Evolutionary conservation across 495 filamentous ascomycete species (phyloP).

Genomic region (Penicillium pulvis): DNA sequence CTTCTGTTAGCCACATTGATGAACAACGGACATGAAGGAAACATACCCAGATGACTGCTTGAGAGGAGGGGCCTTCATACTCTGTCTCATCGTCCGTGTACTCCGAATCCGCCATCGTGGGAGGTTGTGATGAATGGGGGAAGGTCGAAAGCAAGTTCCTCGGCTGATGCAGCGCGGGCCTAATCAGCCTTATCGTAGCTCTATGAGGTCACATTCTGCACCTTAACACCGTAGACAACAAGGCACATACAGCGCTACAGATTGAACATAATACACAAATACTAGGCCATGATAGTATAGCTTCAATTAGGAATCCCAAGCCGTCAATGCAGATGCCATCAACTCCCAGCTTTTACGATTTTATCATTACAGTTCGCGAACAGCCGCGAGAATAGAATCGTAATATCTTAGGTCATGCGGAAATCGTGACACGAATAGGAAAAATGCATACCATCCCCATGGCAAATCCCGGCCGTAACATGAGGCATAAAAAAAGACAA

Average conservation of each 20-base stretch:
- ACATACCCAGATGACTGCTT: slow-evolving; percentile 17
- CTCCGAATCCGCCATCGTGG: slow-evolving; percentile 34
- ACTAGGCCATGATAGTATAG: slow-evolving; percentile 13
- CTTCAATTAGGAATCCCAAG: slow-evolving; percentile 25
- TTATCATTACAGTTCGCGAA: slow-evolving; percentile 42
- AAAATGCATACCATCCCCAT: slow-evolving; percentile 36
- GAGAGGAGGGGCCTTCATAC: slow-evolving; percentile 22
- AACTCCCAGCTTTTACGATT: slow-evolving; percentile 43
- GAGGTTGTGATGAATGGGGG: not conserved
- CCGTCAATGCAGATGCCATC: slow-evolving; percentile 28
- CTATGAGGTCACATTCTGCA: slow-evolving; percentile 1
- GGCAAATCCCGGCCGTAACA: slow-evolving; percentile 31
- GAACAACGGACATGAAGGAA: not conserved
- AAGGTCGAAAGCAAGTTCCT: slow-evolving; percentile 10
- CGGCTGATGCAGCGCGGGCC: slow-evolving; percentile 3
- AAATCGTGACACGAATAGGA: slow-evolving; percentile 32
- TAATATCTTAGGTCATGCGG: slow-evolving; percentile 39
- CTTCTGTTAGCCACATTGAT: slow-evolving; percentile 17
- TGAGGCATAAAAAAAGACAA: slow-evolving; percentile 27
- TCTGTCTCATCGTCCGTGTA: slow-evolving; percentile 31
- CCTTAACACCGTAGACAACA: not conserved
- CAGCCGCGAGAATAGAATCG: slow-evolving; percentile 32
- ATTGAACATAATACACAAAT: too few relatives aligned
- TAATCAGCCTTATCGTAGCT: slow-evolving; percentile 10
- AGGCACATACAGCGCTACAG: not conserved